These are phyloP conservation scores for Penicillium ochrochloron DNA, from an alignment of 495 filamentous ascomycete species.

Conservation along the genomic window DNA sequence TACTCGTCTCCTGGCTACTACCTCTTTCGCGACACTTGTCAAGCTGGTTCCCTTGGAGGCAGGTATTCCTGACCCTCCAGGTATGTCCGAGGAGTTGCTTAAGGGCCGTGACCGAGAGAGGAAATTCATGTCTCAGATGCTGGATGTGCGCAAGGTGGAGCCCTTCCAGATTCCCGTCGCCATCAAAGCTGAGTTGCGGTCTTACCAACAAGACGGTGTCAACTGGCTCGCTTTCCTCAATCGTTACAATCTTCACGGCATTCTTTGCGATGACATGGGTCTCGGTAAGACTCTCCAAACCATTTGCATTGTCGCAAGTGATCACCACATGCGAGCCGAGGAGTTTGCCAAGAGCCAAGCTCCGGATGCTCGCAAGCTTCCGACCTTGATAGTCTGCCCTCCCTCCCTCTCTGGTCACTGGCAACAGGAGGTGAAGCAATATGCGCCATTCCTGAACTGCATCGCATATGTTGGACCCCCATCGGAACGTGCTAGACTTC, in stretches of 20 bases:
- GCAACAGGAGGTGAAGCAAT: conserved; percentile 95
- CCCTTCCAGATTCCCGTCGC: conserved; percentile 90
- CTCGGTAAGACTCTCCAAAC: conserved; percentile 98
- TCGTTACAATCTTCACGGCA: conserved; percentile 94
- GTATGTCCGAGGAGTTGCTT: conserved; percentile 84
- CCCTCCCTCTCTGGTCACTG: conserved; percentile 98
- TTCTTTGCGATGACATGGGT: conserved; percentile 99
- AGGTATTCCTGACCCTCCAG: conserved; percentile 94
- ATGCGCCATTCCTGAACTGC: conserved; percentile 89
- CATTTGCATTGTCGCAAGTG: conserved; percentile 95
- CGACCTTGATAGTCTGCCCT: conserved; percentile 93
- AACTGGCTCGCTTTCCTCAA: conserved; percentile 99
- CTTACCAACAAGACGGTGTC: conserved; percentile 97
- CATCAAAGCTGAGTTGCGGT: conserved; percentile 93
- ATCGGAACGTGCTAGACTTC: conserved; percentile 70
- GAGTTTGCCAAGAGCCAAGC: conserved; percentile 81
- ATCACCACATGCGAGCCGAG: conserved; percentile 91
- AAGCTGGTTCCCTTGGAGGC: conserved; percentile 99
- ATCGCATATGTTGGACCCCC: conserved; percentile 91
- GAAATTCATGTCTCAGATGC: conserved; percentile 94
- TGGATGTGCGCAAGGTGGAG: conserved; percentile 95
- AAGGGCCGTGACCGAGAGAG: conserved; percentile 89
- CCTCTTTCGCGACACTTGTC: conserved; percentile 94
- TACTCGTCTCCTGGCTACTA: conserved; percentile 90
- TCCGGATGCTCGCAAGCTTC: conserved; percentile 75